Evolutionary conservation across 2,329 filamentous ascomycete genomes (phyloP).

Genomic region (Metarhizium robertsii): DNA sequence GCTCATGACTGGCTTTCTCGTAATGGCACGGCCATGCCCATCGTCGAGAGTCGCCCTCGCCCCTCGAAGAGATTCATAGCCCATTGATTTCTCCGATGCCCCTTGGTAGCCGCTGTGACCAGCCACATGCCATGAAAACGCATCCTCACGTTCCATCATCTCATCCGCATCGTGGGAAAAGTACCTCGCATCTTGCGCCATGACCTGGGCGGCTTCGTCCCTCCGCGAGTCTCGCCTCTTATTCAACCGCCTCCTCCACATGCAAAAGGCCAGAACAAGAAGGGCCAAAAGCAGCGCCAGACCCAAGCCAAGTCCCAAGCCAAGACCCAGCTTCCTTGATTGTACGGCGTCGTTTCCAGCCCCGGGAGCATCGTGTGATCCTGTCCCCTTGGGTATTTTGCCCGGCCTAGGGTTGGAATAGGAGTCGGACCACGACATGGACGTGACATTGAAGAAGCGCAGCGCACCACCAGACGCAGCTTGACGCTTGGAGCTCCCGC

Average conservation of each 20-base stretch:
- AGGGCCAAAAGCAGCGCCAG: constrained; percentile 35
- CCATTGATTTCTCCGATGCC: constrained; percentile 31
- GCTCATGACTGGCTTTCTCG: constrained; percentile 23
- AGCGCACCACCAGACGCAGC: constrained; percentile 12
- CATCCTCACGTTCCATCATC: constrained; percentile 32
- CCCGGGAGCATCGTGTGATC: constrained; percentile 14
- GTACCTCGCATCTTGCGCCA: constrained; percentile 39
- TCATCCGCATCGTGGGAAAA: constrained; percentile 36
- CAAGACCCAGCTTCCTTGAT: constrained; percentile 40
- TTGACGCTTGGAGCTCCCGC: constrained; percentile 23
- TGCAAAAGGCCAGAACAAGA: constrained; percentile 38
- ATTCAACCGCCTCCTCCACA: constrained; percentile 35
- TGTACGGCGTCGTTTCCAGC: constrained; percentile 11
- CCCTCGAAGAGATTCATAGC: constrained; percentile 40
- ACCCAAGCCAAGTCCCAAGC: constrained; percentile 52
- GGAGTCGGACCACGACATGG: constrained; percentile 40
- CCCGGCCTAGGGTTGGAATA: constrained; percentile 36
- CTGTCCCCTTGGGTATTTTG: not conserved
- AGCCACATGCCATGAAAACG: not conserved
- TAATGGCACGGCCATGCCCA: constrained; percentile 25
- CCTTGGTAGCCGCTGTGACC: not conserved
- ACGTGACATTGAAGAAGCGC: constrained; percentile 49
- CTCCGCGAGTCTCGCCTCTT: constrained; percentile 24
- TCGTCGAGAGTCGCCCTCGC: constrained; percentile 4
- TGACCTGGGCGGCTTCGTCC: constrained; percentile 36